Conservation (phyloP, 108 stramenopile genomes). For the Stephanodiscus minutulus region DNA sequence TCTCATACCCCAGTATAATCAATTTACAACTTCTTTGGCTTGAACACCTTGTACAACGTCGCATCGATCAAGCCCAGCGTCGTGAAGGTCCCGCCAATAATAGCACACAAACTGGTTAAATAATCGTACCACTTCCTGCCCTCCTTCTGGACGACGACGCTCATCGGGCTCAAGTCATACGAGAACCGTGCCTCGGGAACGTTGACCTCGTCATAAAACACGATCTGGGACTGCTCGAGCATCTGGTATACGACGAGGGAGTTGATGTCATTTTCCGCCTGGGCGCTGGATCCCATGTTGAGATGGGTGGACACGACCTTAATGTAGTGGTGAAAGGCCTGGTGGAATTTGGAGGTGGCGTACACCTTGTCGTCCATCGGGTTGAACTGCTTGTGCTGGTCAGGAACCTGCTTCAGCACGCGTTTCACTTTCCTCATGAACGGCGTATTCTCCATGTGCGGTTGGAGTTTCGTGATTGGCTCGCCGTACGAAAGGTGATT, state of each 20-base stretch:
- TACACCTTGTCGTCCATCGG: slow-evolving; percentile 84
- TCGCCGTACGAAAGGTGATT: slow-evolving; percentile 93
- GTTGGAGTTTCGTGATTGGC: slow-evolving; percentile 56
- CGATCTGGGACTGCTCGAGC: slow-evolving; percentile 88
- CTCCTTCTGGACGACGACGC: slow-evolving; percentile 85
- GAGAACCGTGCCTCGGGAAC: slow-evolving; percentile 91
- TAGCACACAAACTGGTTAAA: slow-evolving; percentile 93
- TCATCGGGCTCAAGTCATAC: slow-evolving; percentile 94
- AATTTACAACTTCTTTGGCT: slow-evolving; percentile 81
- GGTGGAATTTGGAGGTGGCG: slow-evolving; percentile 74
- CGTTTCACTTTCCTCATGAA: slow-evolving; percentile 65
- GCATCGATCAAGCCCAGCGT: slow-evolving; percentile 95
- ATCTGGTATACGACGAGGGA: slow-evolving; percentile 82
- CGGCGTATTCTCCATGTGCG: slow-evolving; percentile 43
- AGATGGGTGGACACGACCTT: slow-evolving; percentile 96
- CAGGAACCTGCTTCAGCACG: slow-evolving; percentile 82
- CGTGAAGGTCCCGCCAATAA: slow-evolving; percentile 98
- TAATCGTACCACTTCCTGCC: slow-evolving; percentile 96
- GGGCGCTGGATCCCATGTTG: slow-evolving; percentile 59
- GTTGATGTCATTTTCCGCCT: slow-evolving; percentile 45
- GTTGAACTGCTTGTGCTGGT: slow-evolving; percentile 80
- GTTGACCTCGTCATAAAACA: slow-evolving; percentile 82
- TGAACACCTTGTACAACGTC: slow-evolving; percentile 92
- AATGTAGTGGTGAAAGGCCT: slow-evolving; percentile 96
- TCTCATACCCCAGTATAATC: neutral